Evolutionary conservation across 208 protist species (phyloP), one percentile per base, ranked within the genome.

Genomic region (Angomonas deanei): DNA sequence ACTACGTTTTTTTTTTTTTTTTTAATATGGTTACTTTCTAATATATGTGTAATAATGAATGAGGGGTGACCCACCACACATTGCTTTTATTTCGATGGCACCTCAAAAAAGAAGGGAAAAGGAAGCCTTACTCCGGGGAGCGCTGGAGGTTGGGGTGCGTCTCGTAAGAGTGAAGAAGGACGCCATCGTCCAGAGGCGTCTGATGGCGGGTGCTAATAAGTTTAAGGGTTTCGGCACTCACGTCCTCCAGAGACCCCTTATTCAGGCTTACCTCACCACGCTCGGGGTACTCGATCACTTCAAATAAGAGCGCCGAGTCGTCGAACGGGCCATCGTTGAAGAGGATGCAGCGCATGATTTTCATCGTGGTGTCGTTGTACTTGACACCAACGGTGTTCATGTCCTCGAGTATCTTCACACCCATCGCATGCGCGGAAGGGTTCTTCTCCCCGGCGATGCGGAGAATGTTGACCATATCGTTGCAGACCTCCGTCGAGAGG

Each of bases 251-350:
- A 15, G 77, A 61, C 23, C 57, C 54, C 33, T 67, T 61, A 34
- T 71, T 69, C 2, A 96, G 57, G 61, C 70, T 83, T n/a, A 96
- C 70, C 68, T 93, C 91, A 1, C 91, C 91, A 33, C 88, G 82
- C 77, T 96, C 91, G 34, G 91, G 91, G 73, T 84, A 86, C 81
- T 96, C 91, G 49, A 94, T 82, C 48, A 92, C 52, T 24, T 85
- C 74, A 34, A 96, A 96, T 26, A 96, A 74, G 17, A 96, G 77
- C 19, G 84, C 70, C 2, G 88, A 94, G 77, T 92, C 76, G 48
- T 96, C 91, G 34, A 91, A 75, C 26, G 88, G 78, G 15, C 85
- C 86, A 67, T 94, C 91, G 64, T 81, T 80, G 62, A 96, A 94
- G 36, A 76, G 52, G 58, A 71, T 66, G 15, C 76, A 78, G 56